These are phyloP conservation scores for Alternaria alternata DNA, from an alignment of 2,329 filamentous ascomycete genomes.

Conservation along the genomic window DNA sequence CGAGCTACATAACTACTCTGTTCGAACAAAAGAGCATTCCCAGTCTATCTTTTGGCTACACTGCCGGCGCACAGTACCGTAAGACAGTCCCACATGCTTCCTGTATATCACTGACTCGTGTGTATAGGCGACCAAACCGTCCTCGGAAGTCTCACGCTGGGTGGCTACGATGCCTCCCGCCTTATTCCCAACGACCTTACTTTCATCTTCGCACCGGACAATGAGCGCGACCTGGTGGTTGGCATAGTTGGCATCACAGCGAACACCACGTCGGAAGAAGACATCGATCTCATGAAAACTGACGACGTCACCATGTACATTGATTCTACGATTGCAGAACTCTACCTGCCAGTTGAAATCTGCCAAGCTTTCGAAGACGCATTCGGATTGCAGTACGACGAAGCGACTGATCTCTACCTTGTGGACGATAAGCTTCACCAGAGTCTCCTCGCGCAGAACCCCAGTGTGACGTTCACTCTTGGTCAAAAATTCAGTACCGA, in stretches of 20 bases:
- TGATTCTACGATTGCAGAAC: constrained; percentile 59
- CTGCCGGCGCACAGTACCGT: constrained; percentile 78
- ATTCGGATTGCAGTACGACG: constrained; percentile 72
- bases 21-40: constrained; percentile 67
- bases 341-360: constrained; percentile 60
- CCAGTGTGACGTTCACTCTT: constrained; percentile 56
- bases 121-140: constrained; percentile 45
- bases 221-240: constrained; percentile 68
- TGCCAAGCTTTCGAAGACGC: constrained; percentile 71
- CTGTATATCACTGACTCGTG: constrained; percentile 14
- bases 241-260: constrained; percentile 57
- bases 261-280: constrained; percentile 37
- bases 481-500: constrained; percentile 46
- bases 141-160: constrained; percentile 66
- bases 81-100: constrained; percentile 37
- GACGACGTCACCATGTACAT: constrained; percentile 55
- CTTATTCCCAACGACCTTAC: constrained; percentile 67
- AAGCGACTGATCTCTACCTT: constrained; percentile 69
- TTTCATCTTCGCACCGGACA: constrained; percentile 65
- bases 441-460: constrained; percentile 54
- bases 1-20: constrained; percentile 62
- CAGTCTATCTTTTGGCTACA: constrained; percentile 78
- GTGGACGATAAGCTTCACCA: constrained; percentile 66
- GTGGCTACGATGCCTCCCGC: constrained; percentile 72
- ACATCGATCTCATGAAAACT: constrained; percentile 48